Base-by-base conservation (phyloP, 1,139 yeast genomes). In the Pichia sp. region DNA sequence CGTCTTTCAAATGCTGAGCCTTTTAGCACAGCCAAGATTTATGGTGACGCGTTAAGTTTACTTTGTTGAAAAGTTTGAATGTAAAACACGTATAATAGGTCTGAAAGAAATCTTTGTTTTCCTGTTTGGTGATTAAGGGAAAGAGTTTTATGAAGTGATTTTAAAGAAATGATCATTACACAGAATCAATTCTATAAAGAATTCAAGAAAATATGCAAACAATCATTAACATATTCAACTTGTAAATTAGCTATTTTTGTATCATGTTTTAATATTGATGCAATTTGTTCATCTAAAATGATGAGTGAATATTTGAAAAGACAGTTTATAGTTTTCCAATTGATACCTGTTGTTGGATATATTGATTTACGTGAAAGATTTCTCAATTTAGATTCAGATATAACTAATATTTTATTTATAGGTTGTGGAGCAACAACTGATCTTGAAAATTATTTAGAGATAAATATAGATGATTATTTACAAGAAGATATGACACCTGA, bases 371-470 rank as follows among this genome's bases (percentile, higher is more conserved):
- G 75, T 47, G 57, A 54, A 28, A 86, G 82, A 57, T 89, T 77
- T 55, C 46, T 54, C 10, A 72, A 71, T 42, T 63, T 91, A 33
- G 96, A 89, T 53, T 71, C 65, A 10, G 93, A 85, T 43, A 79
- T 91, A n/a, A 64, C 77, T 12, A 88, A 83, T 54, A 82, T 91
- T 11, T 62, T 93, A 5, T 67, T 89, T 35, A 65, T 93, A 2
- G 98, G 98, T 0, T 91, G 96, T 63, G 98, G 98, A n/a, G 95
- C 95, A 14, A 79, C 84, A 73, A 74, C 89, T 24, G 97, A 93
- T 60, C 58, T 93, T 30, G 94, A 85, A 56, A 71, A 77, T 30
- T 85, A 84, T 56, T 68, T 91, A 38, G 89, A 79, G 23, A 71
- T 84, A 9, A 77, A 79, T 42, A 71, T 74, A 0, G 71, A 70